Percentiles rank a stretch among this genome's conserved stretches.
phyloP scores from a whole-genome alignment of 768 basidiomycete genomes.

The Saitozyma podzolica region DNA sequence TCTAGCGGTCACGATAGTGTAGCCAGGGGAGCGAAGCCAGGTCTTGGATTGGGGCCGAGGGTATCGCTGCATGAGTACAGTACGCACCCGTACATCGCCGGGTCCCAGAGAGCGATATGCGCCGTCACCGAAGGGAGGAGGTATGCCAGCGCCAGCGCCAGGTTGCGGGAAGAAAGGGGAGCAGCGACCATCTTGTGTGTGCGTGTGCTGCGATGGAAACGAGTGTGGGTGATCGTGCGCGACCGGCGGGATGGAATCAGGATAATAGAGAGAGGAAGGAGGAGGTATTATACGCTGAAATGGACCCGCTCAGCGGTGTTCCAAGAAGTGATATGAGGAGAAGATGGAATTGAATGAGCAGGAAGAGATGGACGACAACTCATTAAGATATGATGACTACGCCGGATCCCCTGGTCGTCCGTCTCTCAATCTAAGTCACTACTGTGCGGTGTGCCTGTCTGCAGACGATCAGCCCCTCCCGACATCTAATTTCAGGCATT shows the following conservation, averaged over 20 bases:
- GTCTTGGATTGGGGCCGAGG: neutral
- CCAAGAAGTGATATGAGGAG: neutral
- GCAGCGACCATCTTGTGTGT: too few relatives aligned
- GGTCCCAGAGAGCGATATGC: slow-evolving; percentile 40
- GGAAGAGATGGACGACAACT: too few relatives aligned
- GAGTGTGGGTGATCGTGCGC: neutral
- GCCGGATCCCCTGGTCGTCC: too few relatives aligned
- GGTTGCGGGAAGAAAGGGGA: neutral
- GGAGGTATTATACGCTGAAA: neutral
- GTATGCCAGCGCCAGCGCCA: slow-evolving; percentile 14
- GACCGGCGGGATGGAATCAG: neutral
- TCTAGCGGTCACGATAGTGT: neutral
- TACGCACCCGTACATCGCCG: slow-evolving; percentile 42
- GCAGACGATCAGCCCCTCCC: too few relatives aligned
- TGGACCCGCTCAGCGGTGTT: neutral
- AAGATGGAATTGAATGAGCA: neutral
- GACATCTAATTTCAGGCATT: too few relatives aligned
- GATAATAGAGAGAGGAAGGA: neutral
- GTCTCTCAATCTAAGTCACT: too few relatives aligned
- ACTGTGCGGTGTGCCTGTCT: too few relatives aligned
- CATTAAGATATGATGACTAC: too few relatives aligned
- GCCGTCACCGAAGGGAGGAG: slow-evolving; percentile 2
- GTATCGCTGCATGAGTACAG: neutral
- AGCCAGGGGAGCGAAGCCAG: neutral
- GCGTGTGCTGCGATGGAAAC: neutral